Conservation (phyloP, 83 land plant genomes). For the Picea abies region DNA sequence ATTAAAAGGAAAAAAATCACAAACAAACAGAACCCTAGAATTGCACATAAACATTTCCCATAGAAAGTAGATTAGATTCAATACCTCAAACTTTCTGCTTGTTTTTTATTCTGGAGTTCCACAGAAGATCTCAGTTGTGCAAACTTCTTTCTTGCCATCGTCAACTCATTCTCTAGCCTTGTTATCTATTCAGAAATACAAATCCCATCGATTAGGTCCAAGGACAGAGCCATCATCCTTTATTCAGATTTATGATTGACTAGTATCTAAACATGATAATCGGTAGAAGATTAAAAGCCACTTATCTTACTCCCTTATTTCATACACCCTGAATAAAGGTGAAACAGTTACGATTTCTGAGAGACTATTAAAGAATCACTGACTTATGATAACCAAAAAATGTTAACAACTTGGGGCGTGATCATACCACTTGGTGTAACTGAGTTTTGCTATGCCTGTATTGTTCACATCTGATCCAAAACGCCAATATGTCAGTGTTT, state of each 20-base stretch:
- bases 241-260: neutral
- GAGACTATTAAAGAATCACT: neutral
- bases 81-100: conserved; percentile 5
- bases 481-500: neutral
- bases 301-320: neutral
- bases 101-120: neutral
- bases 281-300: neutral
- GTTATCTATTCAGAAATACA: neutral
- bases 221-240: neutral
- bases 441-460: neutral
- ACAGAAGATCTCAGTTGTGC: conserved; percentile 6
- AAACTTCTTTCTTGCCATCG: neutral
- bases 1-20: neutral
- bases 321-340: neutral
- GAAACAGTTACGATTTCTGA: neutral
- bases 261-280: conserved; percentile 3
- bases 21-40: neutral
- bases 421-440: conserved; percentile 11
- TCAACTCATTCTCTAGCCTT: conserved; percentile 12
- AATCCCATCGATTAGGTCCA: neutral
- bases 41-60: neutral
- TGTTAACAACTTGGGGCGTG: neutral
- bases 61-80: neutral
- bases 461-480: conserved; percentile 12
- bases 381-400: neutral